phyloP scores from a whole-genome alignment of 805 yeast genomes.

The Hanseniaspora singularis region DNA sequence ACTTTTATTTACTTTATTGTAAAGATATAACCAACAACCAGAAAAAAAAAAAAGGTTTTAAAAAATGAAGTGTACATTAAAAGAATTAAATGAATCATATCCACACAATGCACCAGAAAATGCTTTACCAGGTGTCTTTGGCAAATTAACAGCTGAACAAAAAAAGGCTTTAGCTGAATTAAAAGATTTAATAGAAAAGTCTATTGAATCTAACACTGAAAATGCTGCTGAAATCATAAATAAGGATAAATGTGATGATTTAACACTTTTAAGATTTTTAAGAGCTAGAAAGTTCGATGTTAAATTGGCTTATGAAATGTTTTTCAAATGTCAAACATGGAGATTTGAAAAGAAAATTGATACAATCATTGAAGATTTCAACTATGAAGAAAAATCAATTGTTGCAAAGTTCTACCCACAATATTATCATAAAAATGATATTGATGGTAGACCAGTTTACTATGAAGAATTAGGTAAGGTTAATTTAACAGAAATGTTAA shows the following conservation, averaged over 20 bases:
- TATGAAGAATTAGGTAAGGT: slow-evolving; percentile 88
- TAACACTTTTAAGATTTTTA: slow-evolving; percentile 70
- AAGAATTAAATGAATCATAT: slow-evolving; percentile 39
- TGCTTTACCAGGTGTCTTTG: slow-evolving; percentile 65
- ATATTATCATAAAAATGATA: slow-evolving; percentile 93
- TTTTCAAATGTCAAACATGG: slow-evolving; percentile 80
- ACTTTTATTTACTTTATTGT: background rate
- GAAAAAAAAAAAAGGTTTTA: background rate
- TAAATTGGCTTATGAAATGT: slow-evolving; percentile 69
- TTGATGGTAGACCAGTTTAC: slow-evolving; percentile 93
- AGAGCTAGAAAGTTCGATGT: slow-evolving; percentile 93
- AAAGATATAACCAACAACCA: background rate
- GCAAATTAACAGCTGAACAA: slow-evolving; percentile 63
- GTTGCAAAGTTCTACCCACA: slow-evolving; percentile 90
- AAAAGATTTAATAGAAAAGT: slow-evolving; percentile 43
- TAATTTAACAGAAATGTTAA: slow-evolving; percentile 79
- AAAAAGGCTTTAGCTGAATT: slow-evolving; percentile 45
- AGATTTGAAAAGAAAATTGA: slow-evolving; percentile 76
- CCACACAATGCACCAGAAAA: slow-evolving; percentile 60
- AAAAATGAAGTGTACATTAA: slow-evolving; percentile 18
- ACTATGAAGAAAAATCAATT: slow-evolving; percentile 81
- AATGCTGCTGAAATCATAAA: slow-evolving; percentile 5
- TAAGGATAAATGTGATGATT: slow-evolving; percentile 65
- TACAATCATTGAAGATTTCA: slow-evolving; percentile 75
- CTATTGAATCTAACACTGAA: slow-evolving; percentile 41